Evolutionary conservation across 768 basidiomycete species (phyloP), one percentile per base, ranked within the genome.

Genomic region (Pulveroboletus sp.): DNA sequence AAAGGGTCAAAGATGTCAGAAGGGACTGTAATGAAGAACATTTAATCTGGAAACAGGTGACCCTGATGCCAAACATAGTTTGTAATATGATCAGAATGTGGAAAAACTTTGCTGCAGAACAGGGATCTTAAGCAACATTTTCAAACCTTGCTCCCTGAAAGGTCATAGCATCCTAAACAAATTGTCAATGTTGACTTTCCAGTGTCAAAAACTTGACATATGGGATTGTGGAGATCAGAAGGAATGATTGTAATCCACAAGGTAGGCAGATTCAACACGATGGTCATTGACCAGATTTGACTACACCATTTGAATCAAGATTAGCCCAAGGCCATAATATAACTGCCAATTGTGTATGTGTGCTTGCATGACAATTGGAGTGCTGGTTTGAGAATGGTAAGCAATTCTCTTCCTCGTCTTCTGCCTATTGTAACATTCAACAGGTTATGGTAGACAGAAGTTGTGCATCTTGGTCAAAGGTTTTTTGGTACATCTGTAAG

Each of bases 171-270:
- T 22, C 19, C 14, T 2, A 16, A 23, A 2, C 2, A 34, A 23
- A 0, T 4, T 2, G 5, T 54, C 27, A 17, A 54, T 7, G 20
- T 46, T 3, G 1, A 54, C 37, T 1, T 37, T 4, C 45, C 43
- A 0, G 43, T 44, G 1, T 38, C 24, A 2, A 52, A 52, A 0
- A 55, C 30, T 11, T 55, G 50, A 0, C 26, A 11, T 0, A 49
- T 52, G 0, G 47, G 35, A 20, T 49, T 9, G 13, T 55, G 54
- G 0, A 49, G 5, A 11, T 52, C 32, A 1, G 32, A 31, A 0
- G 50, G 43, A n/a, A 50, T 51, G 4, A 54, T 47, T 0, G 45
- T 51, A 0, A 54, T 29, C 49, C 53, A 51, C 0, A 50, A 5
- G 3, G 26, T 36, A 1, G 43, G 52, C 13, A 32, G 47, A 3